Evolutionary conservation across 139 green algal genomes (phyloP).

Genomic region (Volvox reticuliferus): DNA sequence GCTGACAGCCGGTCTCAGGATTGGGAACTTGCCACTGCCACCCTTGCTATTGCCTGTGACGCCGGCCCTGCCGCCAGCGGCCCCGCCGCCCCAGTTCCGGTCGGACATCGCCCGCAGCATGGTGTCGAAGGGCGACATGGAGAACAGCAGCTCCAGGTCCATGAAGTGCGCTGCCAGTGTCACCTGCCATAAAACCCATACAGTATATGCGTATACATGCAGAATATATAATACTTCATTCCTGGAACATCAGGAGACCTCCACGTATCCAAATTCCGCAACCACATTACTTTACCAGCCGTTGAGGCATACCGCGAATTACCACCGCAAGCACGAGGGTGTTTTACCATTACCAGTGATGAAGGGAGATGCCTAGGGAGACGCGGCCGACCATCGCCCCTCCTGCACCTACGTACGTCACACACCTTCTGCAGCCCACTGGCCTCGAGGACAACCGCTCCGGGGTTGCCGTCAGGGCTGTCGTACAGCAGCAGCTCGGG

Average conservation of each 20-base stretch:
- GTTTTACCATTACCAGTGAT: not conserved
- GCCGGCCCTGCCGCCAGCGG: no score
- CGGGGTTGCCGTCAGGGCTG: not conserved
- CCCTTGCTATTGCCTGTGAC: not conserved
- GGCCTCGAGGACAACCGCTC: not conserved
- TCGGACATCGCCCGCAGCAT: not conserved
- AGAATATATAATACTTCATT: not conserved
- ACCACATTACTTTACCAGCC: no score
- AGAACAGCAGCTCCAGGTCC: constrained; percentile 47
- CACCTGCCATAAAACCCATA: constrained; percentile 17
- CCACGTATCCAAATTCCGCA: no score
- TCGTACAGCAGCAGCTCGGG: not conserved
- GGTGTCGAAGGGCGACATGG: constrained; percentile 13
- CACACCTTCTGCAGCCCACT: constrained; percentile 7
- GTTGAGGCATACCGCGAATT: no score
- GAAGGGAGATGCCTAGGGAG: not conserved
- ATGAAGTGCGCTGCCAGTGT: constrained; percentile 15
- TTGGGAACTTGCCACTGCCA: constrained; percentile 1
- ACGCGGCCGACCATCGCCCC: no score
- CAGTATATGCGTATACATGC: not conserved
- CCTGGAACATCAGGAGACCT: no score
- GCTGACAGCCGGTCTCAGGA: not conserved
- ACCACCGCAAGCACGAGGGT: no score
- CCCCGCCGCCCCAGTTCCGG: not conserved
- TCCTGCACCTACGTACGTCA: not conserved